These are phyloP conservation scores for Leccinum subgranulosum DNA, from an alignment of 768 basidiomycete species.

Conservation along the genomic window DNA sequence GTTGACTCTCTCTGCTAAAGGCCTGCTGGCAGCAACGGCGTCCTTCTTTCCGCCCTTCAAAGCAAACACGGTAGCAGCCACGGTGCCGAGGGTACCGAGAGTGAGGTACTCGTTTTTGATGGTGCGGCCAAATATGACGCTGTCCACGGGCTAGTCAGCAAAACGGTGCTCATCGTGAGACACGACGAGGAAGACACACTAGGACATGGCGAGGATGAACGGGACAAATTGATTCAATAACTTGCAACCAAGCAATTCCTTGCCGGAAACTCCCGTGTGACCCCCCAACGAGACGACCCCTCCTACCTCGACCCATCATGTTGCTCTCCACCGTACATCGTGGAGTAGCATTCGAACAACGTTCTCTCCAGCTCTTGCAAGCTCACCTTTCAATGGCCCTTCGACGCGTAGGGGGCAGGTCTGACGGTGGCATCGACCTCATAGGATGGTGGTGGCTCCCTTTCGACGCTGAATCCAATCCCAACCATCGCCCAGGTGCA, in stretches of 20 bases:
- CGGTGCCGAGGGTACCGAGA: slow-evolving; percentile 61
- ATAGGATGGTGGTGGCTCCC: slow-evolving; percentile 95
- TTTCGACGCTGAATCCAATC: neutral
- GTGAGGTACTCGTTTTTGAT: slow-evolving; percentile 82
- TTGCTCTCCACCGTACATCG: slow-evolving; percentile 55
- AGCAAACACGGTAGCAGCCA: slow-evolving; percentile 51
- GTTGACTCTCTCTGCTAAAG: slow-evolving; percentile 56
- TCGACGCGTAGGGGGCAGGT: slow-evolving; percentile 73
- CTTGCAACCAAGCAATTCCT: neutral
- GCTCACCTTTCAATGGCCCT: slow-evolving; percentile 76
- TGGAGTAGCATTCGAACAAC: slow-evolving; percentile 73
- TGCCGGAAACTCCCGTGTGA: slow-evolving; percentile 22
- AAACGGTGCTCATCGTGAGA: neutral
- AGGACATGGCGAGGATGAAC: slow-evolving; percentile 39
- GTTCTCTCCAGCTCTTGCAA: slow-evolving; percentile 59
- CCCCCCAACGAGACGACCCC: slow-evolving; percentile 18
- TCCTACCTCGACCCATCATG: neutral
- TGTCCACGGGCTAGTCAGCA: slow-evolving; percentile 27
- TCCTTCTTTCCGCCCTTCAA: slow-evolving; percentile 56
- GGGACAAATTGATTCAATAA: neutral
- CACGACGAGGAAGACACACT: slow-evolving; percentile 30
- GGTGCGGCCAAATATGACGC: slow-evolving; percentile 74
- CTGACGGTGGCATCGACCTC: slow-evolving; percentile 89
- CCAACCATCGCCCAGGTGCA: neutral
- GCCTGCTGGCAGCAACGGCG: slow-evolving; percentile 35